Base-by-base conservation (phyloP, 2,329 filamentous ascomycete genomes). In the Xylaria sp. region DNA sequence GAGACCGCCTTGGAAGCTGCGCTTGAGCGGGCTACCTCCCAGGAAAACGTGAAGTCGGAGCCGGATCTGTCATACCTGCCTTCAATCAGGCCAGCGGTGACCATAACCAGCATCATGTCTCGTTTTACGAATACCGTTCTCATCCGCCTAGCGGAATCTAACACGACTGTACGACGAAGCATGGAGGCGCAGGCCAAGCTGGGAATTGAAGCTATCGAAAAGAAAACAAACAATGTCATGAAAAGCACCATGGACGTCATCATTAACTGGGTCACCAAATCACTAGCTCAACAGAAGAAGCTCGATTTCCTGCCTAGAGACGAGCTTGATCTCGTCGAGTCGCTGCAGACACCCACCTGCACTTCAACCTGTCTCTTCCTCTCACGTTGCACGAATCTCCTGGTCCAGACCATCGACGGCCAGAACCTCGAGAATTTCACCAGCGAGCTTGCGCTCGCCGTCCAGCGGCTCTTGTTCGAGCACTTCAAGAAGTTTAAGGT, bases 401-500 rank as follows among this genome's bases (percentile, higher is more conserved):
- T 89, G 5, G 79, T 85, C 14, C 84, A 87, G 64, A 88, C 93
- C 2, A 83, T 99, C 15, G 91, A 94, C 71, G 92, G 92, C 2
- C 86, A 89, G 43, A 98, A 98, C 70, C 84, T 96, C 1, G 89
- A 92, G 57, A 85, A 89, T 51, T 92, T 98, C 74, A 88, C 90
- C 57, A 89, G 89, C 63, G 94, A 98, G 78, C 86, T 98, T 21
- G 94, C 92, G 1, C 80, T 94, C 14, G 89, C 90, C 9, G 83
- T 97, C 37, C 89, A 94, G 68, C 80, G 84, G 52, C 85, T 96
- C 9, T 84, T 99, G 4, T 88, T 99, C 66, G 92, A 95, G 65
- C 95, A 99, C 78, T 92, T 98, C 79, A 95, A 96, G 73, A 93
- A 92, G 72, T 99, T 96, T 79, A 88, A 90, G 64, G 92, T 99